phyloP scores from a whole-genome alignment of 495 filamentous ascomycete species.

The Trichoderma parareesei region DNA sequence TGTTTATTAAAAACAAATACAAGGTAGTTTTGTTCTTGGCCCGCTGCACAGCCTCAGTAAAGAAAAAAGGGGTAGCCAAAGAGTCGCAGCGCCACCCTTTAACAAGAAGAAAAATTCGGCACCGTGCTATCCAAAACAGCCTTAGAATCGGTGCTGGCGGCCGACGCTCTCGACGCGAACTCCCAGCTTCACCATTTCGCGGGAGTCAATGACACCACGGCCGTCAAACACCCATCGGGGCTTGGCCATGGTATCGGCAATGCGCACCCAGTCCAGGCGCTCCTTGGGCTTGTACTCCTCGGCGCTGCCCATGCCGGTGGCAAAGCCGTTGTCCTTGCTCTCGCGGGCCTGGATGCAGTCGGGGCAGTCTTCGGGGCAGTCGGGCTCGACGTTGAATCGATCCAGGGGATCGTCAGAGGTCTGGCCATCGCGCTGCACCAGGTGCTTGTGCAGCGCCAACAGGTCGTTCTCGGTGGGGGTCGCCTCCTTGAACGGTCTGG shows the following conservation, averaged over 20 bases:
- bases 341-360: conserved; percentile 28
- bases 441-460: conserved; percentile 24
- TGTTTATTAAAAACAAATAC: conserved; percentile 6
- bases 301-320: conserved; percentile 17
- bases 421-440: conserved; percentile 14
- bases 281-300: conserved; percentile 18
- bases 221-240: conserved; percentile 69
- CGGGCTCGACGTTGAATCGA: conserved; percentile 26
- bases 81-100: neutral
- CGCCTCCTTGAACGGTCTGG: conserved; percentile 17
- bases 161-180: conserved; percentile 48
- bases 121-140: neutral
- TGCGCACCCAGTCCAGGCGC: conserved; percentile 46
- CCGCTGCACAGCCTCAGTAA: conserved; percentile 3
- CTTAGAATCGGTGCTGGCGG: conserved; percentile 15
- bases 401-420: conserved; percentile 20
- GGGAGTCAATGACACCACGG: conserved; percentile 50
- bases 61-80: conserved; percentile 4
- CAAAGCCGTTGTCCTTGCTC: conserved; percentile 19
- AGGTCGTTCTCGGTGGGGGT: conserved; percentile 27
- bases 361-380: conserved; percentile 25
- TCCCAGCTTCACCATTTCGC: conserved; percentile 47
- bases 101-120: neutral
- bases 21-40: conserved; percentile 7
- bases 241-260: conserved; percentile 48